Base-by-base conservation (phyloP, 2,329 filamentous ascomycete genomes). In the Nothomitra cinnamomea region DNA sequence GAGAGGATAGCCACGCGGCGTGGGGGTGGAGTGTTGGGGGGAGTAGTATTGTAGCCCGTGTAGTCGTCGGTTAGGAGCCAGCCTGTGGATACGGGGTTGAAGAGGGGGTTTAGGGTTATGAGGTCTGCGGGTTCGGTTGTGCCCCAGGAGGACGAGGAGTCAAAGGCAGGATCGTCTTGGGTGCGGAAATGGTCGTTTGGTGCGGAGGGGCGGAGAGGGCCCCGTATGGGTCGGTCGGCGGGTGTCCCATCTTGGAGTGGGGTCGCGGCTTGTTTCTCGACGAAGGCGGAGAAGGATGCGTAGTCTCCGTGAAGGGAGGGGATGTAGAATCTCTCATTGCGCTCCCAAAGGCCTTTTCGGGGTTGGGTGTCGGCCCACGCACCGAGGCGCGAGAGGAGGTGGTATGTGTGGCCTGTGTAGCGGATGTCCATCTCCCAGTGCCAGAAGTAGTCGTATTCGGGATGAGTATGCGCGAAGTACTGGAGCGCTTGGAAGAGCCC, bases 41-140 rank as follows among this genome's bases (percentile, higher is more conserved):
- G 65, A 6, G 52, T 53, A 5, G 50, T 52, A 57, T 80, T 72
- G 67, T 87, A 87, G 49, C 83, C 83, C 0, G 82, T 85, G 15
- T 83, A 74, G 58, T 87, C 83, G 56, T 80, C 72, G 3, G 77
- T 72, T 55, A 87, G 81, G 41, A 86, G 77, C 84, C 84, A 88
- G 52, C 81, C 81, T 2, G 83, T 87, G 53, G 76, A 70, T 7
- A 80, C 74, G 0, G 82, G 76, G 60, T 88, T 82, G 62, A 88
- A 88, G 41, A 88, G 74, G 0, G 85, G 85, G 63, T 87, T 85
- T 60, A 88, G 76, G 0, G 82, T 85, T 63, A 89, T 87, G 52
- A 88, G 73, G 61, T 88, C 84, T 2, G 83, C 83, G 22, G 80
- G 76, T 65, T 87, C 83, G 56, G 76, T 79, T 3, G 85, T 77